Evolutionary conservation across 2,329 filamentous ascomycete genomes (phyloP), one percentile per base, ranked within the genome.

Genomic region (Pseudogymnoascus sp.): DNA sequence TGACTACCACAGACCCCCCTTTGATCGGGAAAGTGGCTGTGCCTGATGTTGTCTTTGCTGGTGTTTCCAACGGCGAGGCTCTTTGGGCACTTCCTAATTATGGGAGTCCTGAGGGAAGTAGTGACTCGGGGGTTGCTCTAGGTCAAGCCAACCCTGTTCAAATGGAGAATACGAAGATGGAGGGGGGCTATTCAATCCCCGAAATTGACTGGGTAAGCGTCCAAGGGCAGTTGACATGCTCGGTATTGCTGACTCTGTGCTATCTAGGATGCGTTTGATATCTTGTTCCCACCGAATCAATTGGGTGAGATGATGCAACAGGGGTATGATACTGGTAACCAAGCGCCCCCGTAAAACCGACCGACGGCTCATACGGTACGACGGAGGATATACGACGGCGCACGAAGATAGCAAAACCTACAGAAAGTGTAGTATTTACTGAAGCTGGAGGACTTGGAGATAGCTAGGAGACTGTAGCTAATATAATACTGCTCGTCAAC

Each of bases 151-250:
- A 55, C 49, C 49, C 49, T 35, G 49, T 35, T 35, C 49, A 33
- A 21, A 19, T 33, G 29, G n/a, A 21, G 29, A 35, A 33, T 21
- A 21, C 49, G 37, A 39, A 63, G n/a, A 68, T 67, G 23, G 64
- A 63, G 11, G 73, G 63, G 12, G 73, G 68, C 65, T 73, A 74
- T 65, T 67, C 76, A 38, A 77, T 80, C 73, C 74, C 84, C 41
- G 82, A 83, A 62, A 83, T 89, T 66, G 85, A 89, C 67, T 89
- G 85, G 86, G 85, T 87, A 74, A 75, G 83, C 78, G 21, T 39
- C 59, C 29, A 6, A 35, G 10, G 49, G 11, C 29, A 21, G 49
- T 55, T 55, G 10, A 55, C n/a, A 33, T 55, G 1, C 8, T 12
- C 35, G n/a, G 21, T 64, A 11, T 29, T 43, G 10, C 37, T 11